Percentiles rank a stretch among this genome's conserved stretches.
These are phyloP conservation scores for Anacardium occidentale DNA, from an alignment of 345 rosid genomes.

Conservation along the genomic window DNA sequence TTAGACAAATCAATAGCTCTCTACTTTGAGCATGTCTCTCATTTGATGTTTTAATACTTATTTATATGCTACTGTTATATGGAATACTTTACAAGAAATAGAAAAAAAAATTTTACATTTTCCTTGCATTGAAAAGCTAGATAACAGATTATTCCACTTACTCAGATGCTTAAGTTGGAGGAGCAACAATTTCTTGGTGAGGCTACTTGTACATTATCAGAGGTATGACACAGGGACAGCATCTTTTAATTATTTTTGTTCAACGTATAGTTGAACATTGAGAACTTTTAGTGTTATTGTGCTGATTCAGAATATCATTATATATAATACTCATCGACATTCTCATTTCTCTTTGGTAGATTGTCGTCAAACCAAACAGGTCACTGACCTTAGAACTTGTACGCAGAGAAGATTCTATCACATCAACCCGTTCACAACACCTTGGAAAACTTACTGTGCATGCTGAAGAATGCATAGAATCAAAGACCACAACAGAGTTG, in stretches of 20 bases:
- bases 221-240: conserved; percentile 43
- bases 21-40: background rate
- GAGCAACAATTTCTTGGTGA: conserved; percentile 77
- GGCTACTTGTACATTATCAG: conserved; percentile 53
- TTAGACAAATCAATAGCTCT: background rate
- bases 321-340: conserved; percentile 2
- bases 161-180: conserved; percentile 70
- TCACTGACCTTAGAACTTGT: conserved; percentile 54
- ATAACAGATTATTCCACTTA: conserved; percentile 19
- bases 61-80: background rate
- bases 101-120: background rate
- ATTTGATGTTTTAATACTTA: background rate
- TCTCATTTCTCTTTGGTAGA: conserved; percentile 34
- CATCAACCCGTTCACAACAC: conserved; percentile 35
- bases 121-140: background rate
- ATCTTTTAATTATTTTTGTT: conserved; percentile 7
- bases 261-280: background rate
- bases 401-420: conserved; percentile 45
- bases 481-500: conserved; percentile 69
- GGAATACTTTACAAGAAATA: background rate
- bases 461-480: conserved; percentile 83
- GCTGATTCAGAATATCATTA: background rate
- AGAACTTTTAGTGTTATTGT: background rate
- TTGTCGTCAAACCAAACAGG: conserved; percentile 49
- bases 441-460: conserved; percentile 67